Evolutionary conservation across 148 eudicot species (phyloP), one percentile per base, ranked within the genome.

Genomic region (Amaranthus cruentus): DNA sequence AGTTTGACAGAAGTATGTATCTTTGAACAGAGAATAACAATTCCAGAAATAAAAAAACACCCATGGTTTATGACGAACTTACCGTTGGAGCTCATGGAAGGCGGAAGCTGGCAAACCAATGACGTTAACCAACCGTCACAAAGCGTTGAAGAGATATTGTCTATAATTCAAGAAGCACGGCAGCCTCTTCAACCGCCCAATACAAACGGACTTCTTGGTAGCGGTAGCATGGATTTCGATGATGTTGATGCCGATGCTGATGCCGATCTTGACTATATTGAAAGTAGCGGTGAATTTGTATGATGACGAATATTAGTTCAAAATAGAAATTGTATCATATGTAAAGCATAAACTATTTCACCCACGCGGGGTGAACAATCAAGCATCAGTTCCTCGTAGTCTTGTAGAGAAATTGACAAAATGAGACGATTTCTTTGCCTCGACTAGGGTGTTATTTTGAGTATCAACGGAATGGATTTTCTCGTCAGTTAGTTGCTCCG

Each of bases 21-120:
- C 12, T 66, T 52, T 63, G 78, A 47, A 48, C 91, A 93, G 96
- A 87, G 96, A 84, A 90, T 90, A 57, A 90, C 88, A 2, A 90
- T 93, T 21, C 75, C 84, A 18, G 96, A 93, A 75, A 93, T 93
- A 18, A 88, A 83, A 74, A 84, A 53, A 48, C 93, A 90, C 64
- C 96, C 91, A 0, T 93, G 98, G 98, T 93, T 85, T 73, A 47
- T 87, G 72, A 89, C 74, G 81, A 89, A 93, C 84, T 86, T 90
- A 79, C 98, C 91, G 4, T 66, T 78, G 57, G 98, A 93, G 66
- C 76, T 86, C 11, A 84, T 79, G 80, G 91, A 88, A 76, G 88
- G 90, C 21, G 90, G 85, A 85, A 85, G 85, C 80, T 82, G 76
- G 75, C 83, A 84, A 48, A 79, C 82, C 79, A 70, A 55, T 47